phyloP scores from a whole-genome alignment of 768 basidiomycete genomes.

The Boletus rex-veris region DNA sequence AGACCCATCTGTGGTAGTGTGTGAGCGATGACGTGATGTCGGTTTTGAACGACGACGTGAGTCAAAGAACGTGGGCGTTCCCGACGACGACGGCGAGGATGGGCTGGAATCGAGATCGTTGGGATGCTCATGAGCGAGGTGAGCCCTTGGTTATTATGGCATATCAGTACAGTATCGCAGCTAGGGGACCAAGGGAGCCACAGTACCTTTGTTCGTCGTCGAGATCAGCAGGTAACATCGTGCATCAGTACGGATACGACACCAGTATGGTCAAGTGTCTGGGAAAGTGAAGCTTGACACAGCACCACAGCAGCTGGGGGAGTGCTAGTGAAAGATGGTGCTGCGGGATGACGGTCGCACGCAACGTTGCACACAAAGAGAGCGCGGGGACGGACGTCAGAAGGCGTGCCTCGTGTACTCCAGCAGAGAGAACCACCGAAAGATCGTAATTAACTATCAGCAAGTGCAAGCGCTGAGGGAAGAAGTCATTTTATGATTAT shows the following conservation, averaged over 20 bases:
- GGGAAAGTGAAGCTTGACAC: not conserved
- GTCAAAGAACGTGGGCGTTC: slow-evolving; percentile 14
- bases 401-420: slow-evolving; percentile 25
- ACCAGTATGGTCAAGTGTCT: not conserved
- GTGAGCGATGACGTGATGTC: slow-evolving; percentile 25
- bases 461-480: slow-evolving; percentile 6
- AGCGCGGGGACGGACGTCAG: slow-evolving; percentile 4
- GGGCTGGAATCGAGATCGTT: slow-evolving; percentile 29
- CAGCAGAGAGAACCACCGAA: slow-evolving; percentile 20
- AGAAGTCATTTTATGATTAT: slow-evolving; percentile 11
- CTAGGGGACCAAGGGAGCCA: not conserved
- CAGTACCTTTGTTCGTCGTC: slow-evolving; percentile 29
- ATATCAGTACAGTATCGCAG: not conserved
- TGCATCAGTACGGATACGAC: slow-evolving; percentile 13
- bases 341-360: not conserved
- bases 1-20: slow-evolving; percentile 26
- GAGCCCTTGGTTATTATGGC: slow-evolving; percentile 11
- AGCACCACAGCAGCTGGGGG: slow-evolving; percentile 6
- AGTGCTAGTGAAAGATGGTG: not conserved
- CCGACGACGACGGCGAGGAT: slow-evolving; percentile 26
- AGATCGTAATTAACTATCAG: slow-evolving; percentile 17
- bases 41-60: slow-evolving; percentile 25
- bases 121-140: slow-evolving; percentile 28
- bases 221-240: slow-evolving; percentile 28
- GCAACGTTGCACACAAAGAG: slow-evolving; percentile 7